Conservation (phyloP, 768 basidiomycete species). For the Suillus americanus region DNA sequence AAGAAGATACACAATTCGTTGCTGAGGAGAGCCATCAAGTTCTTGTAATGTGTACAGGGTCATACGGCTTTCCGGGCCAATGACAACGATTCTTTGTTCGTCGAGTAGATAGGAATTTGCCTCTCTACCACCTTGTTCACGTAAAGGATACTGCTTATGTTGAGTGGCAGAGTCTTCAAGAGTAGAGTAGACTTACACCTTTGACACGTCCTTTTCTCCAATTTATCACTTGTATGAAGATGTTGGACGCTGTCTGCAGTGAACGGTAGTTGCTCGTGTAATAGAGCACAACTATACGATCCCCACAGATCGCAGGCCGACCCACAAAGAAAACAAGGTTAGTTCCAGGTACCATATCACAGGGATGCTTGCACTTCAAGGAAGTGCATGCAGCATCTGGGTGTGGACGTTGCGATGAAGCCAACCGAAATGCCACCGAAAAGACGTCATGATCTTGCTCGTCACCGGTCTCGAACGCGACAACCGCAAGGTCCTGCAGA, state of each 20-base stretch:
- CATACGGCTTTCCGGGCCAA: not conserved
- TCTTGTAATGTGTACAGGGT: not conserved
- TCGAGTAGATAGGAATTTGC: not conserved
- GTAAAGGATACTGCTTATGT: not conserved
- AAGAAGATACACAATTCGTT: too few relatives aligned
- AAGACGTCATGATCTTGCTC: not conserved
- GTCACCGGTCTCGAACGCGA: accelerated
- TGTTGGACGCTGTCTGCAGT: not conserved
- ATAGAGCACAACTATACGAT: not conserved
- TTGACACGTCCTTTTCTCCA: not conserved
- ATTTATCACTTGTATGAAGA: slow-evolving; percentile 1
- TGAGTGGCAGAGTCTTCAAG: not conserved
- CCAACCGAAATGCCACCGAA: not conserved
- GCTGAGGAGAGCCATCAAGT: too few relatives aligned
- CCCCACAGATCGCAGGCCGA: not conserved
- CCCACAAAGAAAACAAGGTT: too few relatives aligned
- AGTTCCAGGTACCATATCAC: not conserved
- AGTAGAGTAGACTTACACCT: not conserved
- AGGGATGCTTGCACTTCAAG: not conserved
- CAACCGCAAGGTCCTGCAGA: not conserved
- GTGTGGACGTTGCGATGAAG: not conserved
- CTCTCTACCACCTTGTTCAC: not conserved
- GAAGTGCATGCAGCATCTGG: not conserved
- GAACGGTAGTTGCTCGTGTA: accelerated
- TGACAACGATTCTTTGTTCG: not conserved